Evolutionary conservation across 768 basidiomycete genomes (phyloP).

Genomic region (Suillus occidentalis): DNA sequence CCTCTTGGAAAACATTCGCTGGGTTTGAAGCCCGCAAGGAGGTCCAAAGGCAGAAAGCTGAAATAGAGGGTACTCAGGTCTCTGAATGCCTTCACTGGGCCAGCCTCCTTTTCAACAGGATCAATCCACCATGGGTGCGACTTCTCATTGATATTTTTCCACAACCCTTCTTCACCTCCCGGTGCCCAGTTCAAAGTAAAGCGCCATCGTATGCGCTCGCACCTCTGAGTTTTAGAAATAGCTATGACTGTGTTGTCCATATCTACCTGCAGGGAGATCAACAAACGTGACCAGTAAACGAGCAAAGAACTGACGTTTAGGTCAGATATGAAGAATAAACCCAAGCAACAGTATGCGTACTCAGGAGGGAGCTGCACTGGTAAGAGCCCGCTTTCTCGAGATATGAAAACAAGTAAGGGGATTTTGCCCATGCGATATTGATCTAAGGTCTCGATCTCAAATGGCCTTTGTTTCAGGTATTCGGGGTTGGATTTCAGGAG

Average conservation of each 20-base stretch:
- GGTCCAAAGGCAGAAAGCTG: conserved; percentile 31
- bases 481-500: background rate
- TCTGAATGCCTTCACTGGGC: conserved; percentile 22
- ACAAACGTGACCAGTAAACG: background rate
- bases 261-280: conserved; percentile 18
- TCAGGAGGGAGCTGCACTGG: conserved; percentile 32
- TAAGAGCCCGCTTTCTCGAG: conserved; percentile 32
- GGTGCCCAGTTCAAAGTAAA: conserved; percentile 49
- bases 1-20: conserved; percentile 41
- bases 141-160: conserved; percentile 12
- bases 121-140: conserved; percentile 25
- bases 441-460: conserved; percentile 43
- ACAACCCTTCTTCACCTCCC: conserved; percentile 46
- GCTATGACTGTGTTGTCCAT: background rate
- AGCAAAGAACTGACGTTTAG: conserved; percentile 32
- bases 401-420: conserved; percentile 44
- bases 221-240: background rate
- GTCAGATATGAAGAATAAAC: conserved; percentile 44
- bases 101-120: conserved; percentile 11
- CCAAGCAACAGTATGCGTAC: conserved; percentile 44
- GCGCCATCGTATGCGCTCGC: conserved; percentile 44
- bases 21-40: conserved; percentile 30
- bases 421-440: conserved; percentile 37
- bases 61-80: conserved; percentile 27
- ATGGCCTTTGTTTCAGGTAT: conserved; percentile 29